A percentile compares a stretch with the other conserved stretches of the same genome.
These are phyloP conservation scores for Auricularia sp. DNA, from an alignment of 768 basidiomycete species.

Conservation along the genomic window DNA sequence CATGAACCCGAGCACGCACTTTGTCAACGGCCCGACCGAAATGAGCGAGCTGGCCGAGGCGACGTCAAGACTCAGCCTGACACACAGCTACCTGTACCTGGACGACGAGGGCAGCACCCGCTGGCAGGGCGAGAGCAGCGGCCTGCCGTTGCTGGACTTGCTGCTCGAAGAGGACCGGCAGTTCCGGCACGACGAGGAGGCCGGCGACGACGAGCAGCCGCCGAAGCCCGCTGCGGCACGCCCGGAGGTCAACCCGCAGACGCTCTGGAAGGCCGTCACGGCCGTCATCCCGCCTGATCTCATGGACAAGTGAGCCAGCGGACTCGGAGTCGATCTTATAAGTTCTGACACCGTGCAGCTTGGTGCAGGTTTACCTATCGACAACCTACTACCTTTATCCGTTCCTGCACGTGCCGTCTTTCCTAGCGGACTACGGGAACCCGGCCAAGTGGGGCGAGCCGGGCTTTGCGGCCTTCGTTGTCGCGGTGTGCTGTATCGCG, in stretches of 20 bases:
- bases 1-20: conserved; percentile 73
- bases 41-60: conserved; percentile 47
- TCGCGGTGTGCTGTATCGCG: conserved; percentile 84
- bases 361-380: conserved; percentile 77
- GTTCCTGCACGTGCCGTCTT: conserved; percentile 85
- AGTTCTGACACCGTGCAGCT: conserved; percentile 28
- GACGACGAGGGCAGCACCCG: conserved; percentile 81
- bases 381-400: conserved; percentile 91
- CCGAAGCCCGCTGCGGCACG: conserved; percentile 44
- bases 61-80: conserved; percentile 51
- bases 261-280: conserved; percentile 79
- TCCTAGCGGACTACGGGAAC: conserved; percentile 87
- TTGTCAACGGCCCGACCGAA: conserved; percentile 20
- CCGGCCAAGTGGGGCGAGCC: conserved; percentile 94
- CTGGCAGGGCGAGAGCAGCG: conserved; percentile 91
- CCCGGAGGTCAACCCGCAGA: conserved; percentile 72
- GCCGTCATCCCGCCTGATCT: conserved; percentile 79
- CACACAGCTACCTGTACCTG: conserved; percentile 75
- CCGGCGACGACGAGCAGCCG: conserved; percentile 31
- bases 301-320: conserved; percentile 70
- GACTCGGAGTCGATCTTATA: neutral
- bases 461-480: conserved; percentile 88
- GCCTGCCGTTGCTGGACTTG: conserved; percentile 77
- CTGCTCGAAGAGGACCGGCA: conserved; percentile 45
- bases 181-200: conserved; percentile 11